Base-by-base conservation (phyloP, 164 flowering plant genomes). In the Liquidambar formosana region DNA sequence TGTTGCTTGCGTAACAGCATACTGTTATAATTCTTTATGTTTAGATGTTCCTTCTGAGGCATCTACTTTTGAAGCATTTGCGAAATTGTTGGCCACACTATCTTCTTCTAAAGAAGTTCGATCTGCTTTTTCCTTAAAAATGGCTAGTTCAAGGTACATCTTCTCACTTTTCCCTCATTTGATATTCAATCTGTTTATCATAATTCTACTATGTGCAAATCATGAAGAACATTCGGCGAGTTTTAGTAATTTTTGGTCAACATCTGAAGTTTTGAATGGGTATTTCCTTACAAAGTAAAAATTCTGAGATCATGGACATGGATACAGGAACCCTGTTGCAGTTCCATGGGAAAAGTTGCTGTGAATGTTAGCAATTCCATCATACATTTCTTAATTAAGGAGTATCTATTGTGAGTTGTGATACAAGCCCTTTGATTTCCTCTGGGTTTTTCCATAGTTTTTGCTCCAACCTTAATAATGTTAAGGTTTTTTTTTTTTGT, bases 1-100 rank as follows among this genome's bases (percentile, higher is more conserved):
- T 83, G 97, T 96, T 67, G 97, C 99, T 38, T 92, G 97, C 81
- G 70, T 93, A 62, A 91, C 98, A 16, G 86, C 96, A 19, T 96
- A 90, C 73, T 88, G 93, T 68, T 92, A 89, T 73, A 90, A 89
- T 73, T 83, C 91, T 15, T 81, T 96, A 46, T 79, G 87, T 68
- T 71, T 90, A 47, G 98, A 96, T 68, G 80, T 85, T 66, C 97
- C 97, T 57, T 63, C 87, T 49, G 97, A 89, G 54, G 78, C 90
- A 63, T 86, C 99, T 53, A 96, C 99, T 22, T 93, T 93, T 84
- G 98, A 91, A 80, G 97, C 98, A 65, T 92, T 92, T 72, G 83
- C 97, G 28, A 96, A 81, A 72, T 76, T 96, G 72, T 79, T 96
- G 85, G 83, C 86, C 11, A 89, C 81, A 45, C 78, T 96, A 71